Percentiles rank a stretch among this genome's conserved stretches.
Evolutionary conservation across 495 filamentous ascomycete genomes (phyloP).

Genomic region (Cairneyella variabilis): DNA sequence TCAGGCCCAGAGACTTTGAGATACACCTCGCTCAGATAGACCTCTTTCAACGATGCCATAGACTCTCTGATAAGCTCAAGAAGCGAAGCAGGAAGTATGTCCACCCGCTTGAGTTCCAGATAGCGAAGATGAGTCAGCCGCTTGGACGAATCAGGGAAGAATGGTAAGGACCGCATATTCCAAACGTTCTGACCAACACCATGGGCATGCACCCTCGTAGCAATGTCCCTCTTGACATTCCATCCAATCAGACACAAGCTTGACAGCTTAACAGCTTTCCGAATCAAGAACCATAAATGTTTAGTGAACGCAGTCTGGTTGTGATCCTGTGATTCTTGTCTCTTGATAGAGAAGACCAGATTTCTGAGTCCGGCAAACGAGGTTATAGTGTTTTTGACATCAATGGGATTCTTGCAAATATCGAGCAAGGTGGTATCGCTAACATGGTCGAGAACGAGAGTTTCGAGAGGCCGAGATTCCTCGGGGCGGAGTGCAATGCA

Average conservation of each 20-base stretch:
- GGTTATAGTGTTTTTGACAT: conserved; percentile 18
- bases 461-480: conserved; percentile 16
- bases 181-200: conserved; percentile 4
- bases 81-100: conserved; percentile 16
- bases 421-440: conserved; percentile 21
- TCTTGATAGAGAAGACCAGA: conserved; percentile 22
- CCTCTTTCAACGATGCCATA: conserved; percentile 19
- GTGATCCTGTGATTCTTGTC: conserved; percentile 15
- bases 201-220: conserved; percentile 6
- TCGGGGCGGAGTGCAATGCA: conserved; percentile 17
- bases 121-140: conserved; percentile 13
- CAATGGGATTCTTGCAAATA: conserved; percentile 25
- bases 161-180: conserved; percentile 19
- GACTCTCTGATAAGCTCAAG: conserved; percentile 16
- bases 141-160: neutral
- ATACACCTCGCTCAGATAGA: conserved; percentile 26
- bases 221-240: conserved; percentile 22
- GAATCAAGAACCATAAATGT: conserved; percentile 25
- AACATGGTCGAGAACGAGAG: conserved; percentile 25
- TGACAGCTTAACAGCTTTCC: conserved; percentile 17
- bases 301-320: conserved; percentile 12
- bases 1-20: conserved; percentile 12
- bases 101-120: conserved; percentile 25
- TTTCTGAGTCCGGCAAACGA: conserved; percentile 19
- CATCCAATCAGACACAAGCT: conserved; percentile 26